Conservation (phyloP, 2,329 filamentous ascomycete genomes). For the Fusarium keratoplasticum region DNA sequence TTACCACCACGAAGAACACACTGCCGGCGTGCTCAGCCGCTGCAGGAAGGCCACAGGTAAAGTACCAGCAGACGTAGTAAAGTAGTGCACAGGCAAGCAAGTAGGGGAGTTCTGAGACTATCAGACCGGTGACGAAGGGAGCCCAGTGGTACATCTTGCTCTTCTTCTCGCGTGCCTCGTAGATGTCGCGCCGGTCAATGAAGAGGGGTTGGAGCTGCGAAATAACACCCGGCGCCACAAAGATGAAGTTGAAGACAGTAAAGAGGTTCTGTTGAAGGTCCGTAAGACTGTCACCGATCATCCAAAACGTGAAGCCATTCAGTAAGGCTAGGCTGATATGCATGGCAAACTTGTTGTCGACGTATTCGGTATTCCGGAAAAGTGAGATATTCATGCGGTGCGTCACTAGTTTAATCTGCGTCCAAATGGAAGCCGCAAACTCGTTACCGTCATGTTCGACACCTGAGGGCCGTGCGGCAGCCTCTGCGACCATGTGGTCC, state of each 20-base stretch:
- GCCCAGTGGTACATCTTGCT: conserved; percentile 61
- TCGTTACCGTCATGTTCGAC: background rate
- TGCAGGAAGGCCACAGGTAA: background rate
- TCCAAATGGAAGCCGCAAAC: background rate
- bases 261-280: background rate
- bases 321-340: background rate
- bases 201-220: conserved; percentile 58
- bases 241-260: background rate
- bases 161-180: conserved; percentile 60
- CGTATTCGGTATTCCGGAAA: background rate
- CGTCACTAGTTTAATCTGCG: background rate
- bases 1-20: background rate
- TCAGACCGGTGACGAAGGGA: background rate
- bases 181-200: conserved; percentile 58
- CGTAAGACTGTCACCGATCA: background rate
- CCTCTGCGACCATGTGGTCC: background rate
- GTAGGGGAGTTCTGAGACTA: background rate
- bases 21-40: background rate
- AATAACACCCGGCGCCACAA: background rate
- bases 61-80: background rate
- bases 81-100: background rate
- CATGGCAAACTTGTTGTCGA: background rate
- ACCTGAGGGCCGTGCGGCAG: background rate
- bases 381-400: background rate
- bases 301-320: background rate